Evolutionary conservation across 441 rosid species (phyloP).

Genomic region (Pelargonium hybrid): DNA sequence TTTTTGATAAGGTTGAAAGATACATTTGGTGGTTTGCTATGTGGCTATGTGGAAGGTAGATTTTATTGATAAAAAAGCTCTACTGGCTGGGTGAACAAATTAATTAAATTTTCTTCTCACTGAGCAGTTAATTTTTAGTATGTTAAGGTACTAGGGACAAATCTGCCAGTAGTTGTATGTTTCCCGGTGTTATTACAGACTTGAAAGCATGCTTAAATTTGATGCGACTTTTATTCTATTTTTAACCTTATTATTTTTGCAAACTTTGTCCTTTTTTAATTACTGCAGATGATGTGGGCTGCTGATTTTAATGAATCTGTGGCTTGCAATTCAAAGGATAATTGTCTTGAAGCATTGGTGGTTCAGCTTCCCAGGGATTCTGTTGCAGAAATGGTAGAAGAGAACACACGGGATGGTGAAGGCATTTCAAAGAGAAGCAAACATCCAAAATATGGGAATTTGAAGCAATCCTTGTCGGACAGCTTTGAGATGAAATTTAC

Average conservation of each 20-base stretch:
- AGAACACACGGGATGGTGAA: constrained; percentile 30
- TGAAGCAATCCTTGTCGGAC: constrained; percentile 32
- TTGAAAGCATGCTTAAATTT: not conserved
- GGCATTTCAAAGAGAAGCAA: constrained; percentile 32
- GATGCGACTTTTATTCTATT: not conserved
- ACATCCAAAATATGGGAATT: constrained; percentile 31
- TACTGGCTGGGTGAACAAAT: not conserved
- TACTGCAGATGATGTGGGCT: constrained; percentile 93
- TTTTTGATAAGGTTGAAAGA: too few species aligned
- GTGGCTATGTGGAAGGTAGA: not conserved
- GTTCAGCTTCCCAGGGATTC: constrained; percentile 41
- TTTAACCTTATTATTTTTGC: not conserved
- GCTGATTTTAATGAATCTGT: constrained; percentile 73
- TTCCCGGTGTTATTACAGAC: too few species aligned
- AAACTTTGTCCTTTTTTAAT: constrained; percentile 2
- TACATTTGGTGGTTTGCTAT: not conserved
- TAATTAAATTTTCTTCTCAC: not conserved
- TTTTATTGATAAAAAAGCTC: not conserved
- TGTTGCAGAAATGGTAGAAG: constrained; percentile 36
- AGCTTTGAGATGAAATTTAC: constrained; percentile 38
- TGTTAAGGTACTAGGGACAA: not conserved
- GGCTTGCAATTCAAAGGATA: constrained; percentile 41
- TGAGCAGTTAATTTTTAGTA: not conserved
- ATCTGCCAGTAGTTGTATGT: not conserved
- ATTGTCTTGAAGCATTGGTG: constrained; percentile 62